Evolutionary conservation across 2,329 filamentous ascomycete genomes (phyloP).

Genomic region (Verticillium klebahnii): DNA sequence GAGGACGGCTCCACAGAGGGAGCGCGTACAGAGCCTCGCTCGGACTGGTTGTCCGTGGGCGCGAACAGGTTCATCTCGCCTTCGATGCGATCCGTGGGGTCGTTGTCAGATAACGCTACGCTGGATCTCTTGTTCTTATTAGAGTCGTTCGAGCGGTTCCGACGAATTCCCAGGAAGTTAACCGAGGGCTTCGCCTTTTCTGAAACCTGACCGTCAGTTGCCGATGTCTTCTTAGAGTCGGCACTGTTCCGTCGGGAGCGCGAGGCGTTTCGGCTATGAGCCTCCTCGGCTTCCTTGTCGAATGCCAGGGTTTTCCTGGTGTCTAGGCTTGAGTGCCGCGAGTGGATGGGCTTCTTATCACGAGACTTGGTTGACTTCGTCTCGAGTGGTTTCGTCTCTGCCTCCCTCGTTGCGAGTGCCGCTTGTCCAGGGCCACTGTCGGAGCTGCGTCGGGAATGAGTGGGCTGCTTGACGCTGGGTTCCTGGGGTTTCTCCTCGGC

Average conservation of each 20-base stretch:
- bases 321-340: neutral
- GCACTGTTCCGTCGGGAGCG: neutral
- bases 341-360: neutral
- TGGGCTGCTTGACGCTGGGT: neutral
- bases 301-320: neutral
- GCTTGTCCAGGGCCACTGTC: neutral
- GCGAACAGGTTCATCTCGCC: constrained; percentile 54
- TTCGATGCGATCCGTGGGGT: constrained; percentile 53
- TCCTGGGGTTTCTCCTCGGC: neutral
- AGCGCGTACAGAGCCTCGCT: constrained; percentile 48
- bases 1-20: constrained; percentile 37
- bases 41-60: constrained; percentile 48
- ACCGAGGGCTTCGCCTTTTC: constrained; percentile 33
- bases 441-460: neutral
- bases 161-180: constrained; percentile 40
- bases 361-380: neutral
- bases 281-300: neutral
- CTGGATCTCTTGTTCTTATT: constrained; percentile 43
- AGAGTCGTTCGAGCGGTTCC: constrained; percentile 41
- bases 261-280: neutral
- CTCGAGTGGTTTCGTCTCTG: neutral
- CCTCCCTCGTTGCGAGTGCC: neutral
- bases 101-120: constrained; percentile 42
- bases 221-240: neutral
- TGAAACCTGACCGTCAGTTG: constrained; percentile 12